Conservation (phyloP, 179 eudicot species). For the Amaranthus tricolor region DNA sequence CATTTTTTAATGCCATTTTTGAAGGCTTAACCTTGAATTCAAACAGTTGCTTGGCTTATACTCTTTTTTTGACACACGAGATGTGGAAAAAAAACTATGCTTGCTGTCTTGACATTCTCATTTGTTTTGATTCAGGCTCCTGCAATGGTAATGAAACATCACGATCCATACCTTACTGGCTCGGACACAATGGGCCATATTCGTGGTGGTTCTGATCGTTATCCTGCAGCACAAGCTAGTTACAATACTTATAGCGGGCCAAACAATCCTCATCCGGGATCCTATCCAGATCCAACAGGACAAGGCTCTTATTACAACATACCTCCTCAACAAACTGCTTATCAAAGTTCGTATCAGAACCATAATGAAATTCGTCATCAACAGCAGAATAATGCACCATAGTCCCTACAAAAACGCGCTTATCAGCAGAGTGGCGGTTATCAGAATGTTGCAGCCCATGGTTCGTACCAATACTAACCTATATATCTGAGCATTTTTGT, state of each 20-base stretch:
- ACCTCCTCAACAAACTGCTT: conserved; percentile 22
- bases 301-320: conserved; percentile 24
- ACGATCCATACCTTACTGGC: conserved; percentile 27
- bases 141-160: conserved; percentile 25
- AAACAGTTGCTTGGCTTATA: too few relatives aligned
- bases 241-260: conserved; percentile 28
- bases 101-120: background rate
- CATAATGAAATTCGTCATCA: conserved; percentile 23
- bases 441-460: conserved; percentile 32
- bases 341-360: conserved; percentile 21
- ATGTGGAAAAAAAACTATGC: too few relatives aligned
- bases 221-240: conserved; percentile 15
- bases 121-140: conserved; percentile 24
- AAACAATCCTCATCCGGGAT: conserved; percentile 28
- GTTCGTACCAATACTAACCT: conserved; percentile 41
- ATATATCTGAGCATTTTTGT: conserved; percentile 34
- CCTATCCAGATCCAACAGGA: conserved; percentile 31
- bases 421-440: conserved; percentile 29
- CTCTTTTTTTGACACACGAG: too few relatives aligned
- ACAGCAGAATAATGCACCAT: conserved; percentile 26
- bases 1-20: too few relatives aligned
- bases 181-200: conserved; percentile 23
- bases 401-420: conserved; percentile 30
- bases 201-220: conserved; percentile 24
- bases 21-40: too few relatives aligned